These are phyloP conservation scores for Achaetomium macrosporum DNA, from an alignment of 2,329 filamentous ascomycete species.

Conservation along the genomic window DNA sequence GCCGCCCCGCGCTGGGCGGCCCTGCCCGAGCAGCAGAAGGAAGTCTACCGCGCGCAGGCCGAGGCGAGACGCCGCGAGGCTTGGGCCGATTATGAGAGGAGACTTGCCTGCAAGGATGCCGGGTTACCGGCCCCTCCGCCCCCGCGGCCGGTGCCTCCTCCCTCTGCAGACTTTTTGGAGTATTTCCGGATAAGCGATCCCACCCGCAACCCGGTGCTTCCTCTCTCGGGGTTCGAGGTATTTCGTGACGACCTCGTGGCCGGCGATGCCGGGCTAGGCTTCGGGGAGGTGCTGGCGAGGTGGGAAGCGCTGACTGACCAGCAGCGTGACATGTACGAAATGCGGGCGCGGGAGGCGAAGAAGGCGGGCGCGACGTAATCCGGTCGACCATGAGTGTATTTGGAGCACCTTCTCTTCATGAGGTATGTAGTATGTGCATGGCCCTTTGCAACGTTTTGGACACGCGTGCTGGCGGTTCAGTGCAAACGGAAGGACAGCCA, in stretches of 20 bases:
- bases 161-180: too few species aligned
- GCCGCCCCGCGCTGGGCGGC: neutral
- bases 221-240: neutral
- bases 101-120: neutral
- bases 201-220: neutral
- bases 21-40: slow-evolving; percentile 5
- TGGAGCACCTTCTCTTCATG: too few species aligned
- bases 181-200: too few species aligned
- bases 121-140: neutral
- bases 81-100: neutral
- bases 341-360: neutral
- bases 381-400: too few species aligned
- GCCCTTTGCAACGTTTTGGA: too few species aligned
- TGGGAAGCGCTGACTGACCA: slow-evolving; percentile 2
- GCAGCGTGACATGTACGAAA: neutral
- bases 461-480: too few species aligned
- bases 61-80: slow-evolving; percentile 4
- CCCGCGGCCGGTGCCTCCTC: too few species aligned
- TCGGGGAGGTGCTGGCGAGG: neutral
- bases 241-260: slow-evolving; percentile 4
- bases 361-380: too few species aligned
- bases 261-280: neutral
- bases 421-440: too few species aligned
- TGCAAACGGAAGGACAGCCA: too few species aligned
- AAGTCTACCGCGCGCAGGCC: slow-evolving; percentile 1